Base-by-base conservation (phyloP, 169 alveolate species). In the Plasmodium vinckei region DNA sequence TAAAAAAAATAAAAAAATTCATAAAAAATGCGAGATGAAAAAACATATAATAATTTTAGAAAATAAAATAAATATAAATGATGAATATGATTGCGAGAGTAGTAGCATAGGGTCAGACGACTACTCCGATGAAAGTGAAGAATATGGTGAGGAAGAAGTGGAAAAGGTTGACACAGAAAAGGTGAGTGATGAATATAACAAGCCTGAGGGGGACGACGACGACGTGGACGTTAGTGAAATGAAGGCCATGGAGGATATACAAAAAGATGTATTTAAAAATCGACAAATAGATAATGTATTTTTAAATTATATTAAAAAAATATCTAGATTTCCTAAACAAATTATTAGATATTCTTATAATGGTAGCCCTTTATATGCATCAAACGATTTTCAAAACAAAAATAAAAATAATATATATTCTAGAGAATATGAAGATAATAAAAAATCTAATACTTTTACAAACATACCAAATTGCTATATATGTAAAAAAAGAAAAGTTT, bases 191-290 rank as follows among this genome's bases (percentile, higher is more conserved):
- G n/a, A 9, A 9, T 1, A 25, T 39, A 2, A 49, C 15, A 13
- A 49, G 0, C 2, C 19, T 1, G 57, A 12, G 5, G 87, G n/a
- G 0, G 47, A 59, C 5, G 87, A 59, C 0, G 63, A 21, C 2
- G 68, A 61, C 3, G 13, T 75, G 10, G 88, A 75, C 56, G 10
- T 9, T 1, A 63, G 75, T 5, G 88, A 75, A 75, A 75, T 75
- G 73, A 46, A 75, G 33, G 88, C 88, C 1, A 49, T 75, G 9
- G 77, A 75, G n/a, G 49, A 75, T 7, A 75, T 75, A 27, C 88
- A 75, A 49, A 75, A 33, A 42, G 88, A 75, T 0, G 65, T 75
- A 39, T 15, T 56, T 42, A 17, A 23, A 1, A 75, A 17, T 10
- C 51, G 88, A 4, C 61, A 49, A 27, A 75, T 75, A 23, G 88